phyloP scores from a whole-genome alignment of 768 basidiomycete genomes.

The Mycena galericulata region DNA sequence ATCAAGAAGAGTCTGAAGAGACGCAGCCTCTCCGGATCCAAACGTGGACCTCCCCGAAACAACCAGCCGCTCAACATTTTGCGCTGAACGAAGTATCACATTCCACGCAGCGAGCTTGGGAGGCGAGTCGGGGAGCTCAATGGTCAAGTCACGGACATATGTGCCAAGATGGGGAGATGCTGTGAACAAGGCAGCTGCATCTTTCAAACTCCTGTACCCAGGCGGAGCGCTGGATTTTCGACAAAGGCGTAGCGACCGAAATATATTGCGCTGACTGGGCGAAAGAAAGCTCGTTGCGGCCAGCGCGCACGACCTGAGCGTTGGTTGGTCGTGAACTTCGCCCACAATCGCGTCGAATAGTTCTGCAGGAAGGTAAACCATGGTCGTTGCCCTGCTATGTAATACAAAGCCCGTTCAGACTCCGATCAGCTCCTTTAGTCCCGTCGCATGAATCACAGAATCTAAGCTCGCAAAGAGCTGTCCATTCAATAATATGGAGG shows the following conservation, averaged over 20 bases:
- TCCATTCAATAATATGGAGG: conserved; percentile 10
- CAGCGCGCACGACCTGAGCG: conserved; percentile 25
- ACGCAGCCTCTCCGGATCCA: too few species aligned
- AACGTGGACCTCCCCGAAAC: background rate
- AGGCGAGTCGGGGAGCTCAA: background rate
- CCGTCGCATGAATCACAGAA: too few species aligned
- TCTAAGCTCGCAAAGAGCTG: background rate
- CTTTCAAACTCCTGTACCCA: background rate
- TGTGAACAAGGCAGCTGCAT: background rate
- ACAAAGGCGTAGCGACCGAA: background rate
- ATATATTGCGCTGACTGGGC: conserved; percentile 19
- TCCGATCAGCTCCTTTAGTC: too few species aligned
- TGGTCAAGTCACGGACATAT: conserved; percentile 12
- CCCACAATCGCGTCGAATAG: conserved; percentile 23
- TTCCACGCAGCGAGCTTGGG: background rate
- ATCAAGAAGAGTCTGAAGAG: conserved; percentile 4
- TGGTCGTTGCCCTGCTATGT: background rate
- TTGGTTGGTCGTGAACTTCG: conserved; percentile 5
- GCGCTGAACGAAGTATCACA: background rate
- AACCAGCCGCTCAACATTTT: conserved; percentile 1
- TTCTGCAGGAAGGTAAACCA: conserved; percentile 16
- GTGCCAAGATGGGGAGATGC: conserved; percentile 14
- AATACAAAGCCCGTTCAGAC: too few species aligned
- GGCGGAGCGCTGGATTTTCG: background rate
- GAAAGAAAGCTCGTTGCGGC: conserved; percentile 13